Percentiles rank a stretch among this genome's conserved stretches.
phyloP scores from a whole-genome alignment of 805 yeast species.

The Saturnispora bothae region DNA sequence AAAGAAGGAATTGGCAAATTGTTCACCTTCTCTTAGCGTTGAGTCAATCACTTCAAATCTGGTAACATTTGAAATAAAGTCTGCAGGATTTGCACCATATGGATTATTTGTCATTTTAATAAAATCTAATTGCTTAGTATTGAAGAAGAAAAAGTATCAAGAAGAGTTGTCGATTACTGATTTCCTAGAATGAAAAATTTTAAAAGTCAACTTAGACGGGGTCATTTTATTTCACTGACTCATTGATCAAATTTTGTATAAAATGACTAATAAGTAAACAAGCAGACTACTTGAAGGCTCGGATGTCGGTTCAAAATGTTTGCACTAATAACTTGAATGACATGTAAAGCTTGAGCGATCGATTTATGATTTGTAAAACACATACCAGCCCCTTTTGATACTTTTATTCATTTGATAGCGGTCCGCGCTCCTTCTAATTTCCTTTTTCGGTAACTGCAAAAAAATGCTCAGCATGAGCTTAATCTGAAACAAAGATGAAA shows the following conservation, averaged over 20 bases:
- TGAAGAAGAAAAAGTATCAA: neutral
- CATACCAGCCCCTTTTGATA: too few species aligned
- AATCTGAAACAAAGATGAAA: slow-evolving; percentile 7
- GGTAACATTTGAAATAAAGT: slow-evolving; percentile 43
- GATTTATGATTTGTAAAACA: too few species aligned
- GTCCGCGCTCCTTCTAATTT: too few species aligned
- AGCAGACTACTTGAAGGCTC: too few species aligned
- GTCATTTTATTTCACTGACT: slow-evolving; percentile 1
- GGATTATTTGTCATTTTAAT: slow-evolving; percentile 30
- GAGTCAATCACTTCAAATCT: slow-evolving; percentile 46
- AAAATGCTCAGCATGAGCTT: neutral
- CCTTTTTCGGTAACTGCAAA: neutral
- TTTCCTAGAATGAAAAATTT: neutral
- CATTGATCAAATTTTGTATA: neutral
- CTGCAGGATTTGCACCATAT: slow-evolving; percentile 50
- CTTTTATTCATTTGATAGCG: too few species aligned
- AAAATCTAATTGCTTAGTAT: neutral
- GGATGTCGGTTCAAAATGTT: too few species aligned
- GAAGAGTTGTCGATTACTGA: neutral
- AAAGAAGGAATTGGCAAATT: slow-evolving; percentile 53
- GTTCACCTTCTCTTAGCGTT: slow-evolving; percentile 55
- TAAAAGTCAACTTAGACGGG: neutral
- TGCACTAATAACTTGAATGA: too few species aligned
- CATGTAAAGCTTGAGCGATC: too few species aligned
- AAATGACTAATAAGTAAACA: too few species aligned